Evolutionary conservation across 164 flowering plant genomes (phyloP).

Genomic region (Houttuynia cordata): DNA sequence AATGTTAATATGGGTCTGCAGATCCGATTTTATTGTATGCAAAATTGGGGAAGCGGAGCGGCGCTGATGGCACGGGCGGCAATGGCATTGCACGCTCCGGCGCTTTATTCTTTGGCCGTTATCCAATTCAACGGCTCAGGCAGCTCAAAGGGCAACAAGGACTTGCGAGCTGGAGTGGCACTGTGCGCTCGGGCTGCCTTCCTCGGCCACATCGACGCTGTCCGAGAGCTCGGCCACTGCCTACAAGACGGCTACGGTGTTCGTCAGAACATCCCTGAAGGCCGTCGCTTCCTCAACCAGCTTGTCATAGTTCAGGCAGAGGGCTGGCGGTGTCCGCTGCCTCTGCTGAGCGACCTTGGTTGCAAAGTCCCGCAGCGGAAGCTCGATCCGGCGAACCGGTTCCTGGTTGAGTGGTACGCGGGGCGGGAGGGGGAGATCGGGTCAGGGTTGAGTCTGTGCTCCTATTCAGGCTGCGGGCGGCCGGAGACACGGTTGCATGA

Average conservation of each 20-base stretch:
- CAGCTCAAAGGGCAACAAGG: slow-evolving; percentile 47
- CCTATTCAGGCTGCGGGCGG: slow-evolving; percentile 69
- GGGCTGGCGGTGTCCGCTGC: slow-evolving; percentile 49
- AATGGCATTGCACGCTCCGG: slow-evolving; percentile 49
- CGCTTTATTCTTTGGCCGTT: slow-evolving; percentile 71
- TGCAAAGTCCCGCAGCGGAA: slow-evolving; percentile 79
- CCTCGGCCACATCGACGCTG: slow-evolving; percentile 73
- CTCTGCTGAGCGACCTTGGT: slow-evolving; percentile 79
- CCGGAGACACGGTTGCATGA: slow-evolving; percentile 83
- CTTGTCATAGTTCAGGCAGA: not conserved
- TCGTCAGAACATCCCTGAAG: slow-evolving; percentile 38
- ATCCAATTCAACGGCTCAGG: slow-evolving; percentile 92
- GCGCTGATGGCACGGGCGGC: slow-evolving; percentile 77
- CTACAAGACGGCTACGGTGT: slow-evolving; percentile 81
- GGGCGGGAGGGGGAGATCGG: slow-evolving; percentile 23
- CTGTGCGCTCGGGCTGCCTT: slow-evolving; percentile 65
- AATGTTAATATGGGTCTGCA: not conserved
- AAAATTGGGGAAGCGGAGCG: slow-evolving; percentile 49
- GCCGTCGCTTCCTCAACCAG: slow-evolving; percentile 45
- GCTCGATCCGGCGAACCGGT: slow-evolving; percentile 63
- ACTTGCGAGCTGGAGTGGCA: slow-evolving; percentile 64
- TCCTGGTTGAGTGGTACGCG: slow-evolving; percentile 67
- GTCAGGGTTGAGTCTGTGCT: slow-evolving; percentile 52
- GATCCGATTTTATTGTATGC: slow-evolving; percentile 49
- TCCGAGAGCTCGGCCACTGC: slow-evolving; percentile 76